Evolutionary conservation across 2,329 filamentous ascomycete genomes (phyloP).

Genomic region (Camillea tinctor): DNA sequence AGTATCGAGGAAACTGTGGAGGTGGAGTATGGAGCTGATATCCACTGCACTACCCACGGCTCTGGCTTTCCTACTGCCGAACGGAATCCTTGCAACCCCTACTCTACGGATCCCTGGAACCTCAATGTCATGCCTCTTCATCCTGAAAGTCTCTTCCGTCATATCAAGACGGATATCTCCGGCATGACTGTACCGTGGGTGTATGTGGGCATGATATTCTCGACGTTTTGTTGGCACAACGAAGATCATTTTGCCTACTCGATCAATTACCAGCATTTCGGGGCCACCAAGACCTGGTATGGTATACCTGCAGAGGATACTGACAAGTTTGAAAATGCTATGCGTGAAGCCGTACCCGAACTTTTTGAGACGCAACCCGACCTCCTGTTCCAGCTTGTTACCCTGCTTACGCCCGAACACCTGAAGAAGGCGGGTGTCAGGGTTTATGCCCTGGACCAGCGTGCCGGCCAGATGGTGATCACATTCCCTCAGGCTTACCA

Average conservation of each 20-base stretch:
- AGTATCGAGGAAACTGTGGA: slow-evolving; percentile 94
- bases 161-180: slow-evolving; percentile 97
- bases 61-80: slow-evolving; percentile 96
- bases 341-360: slow-evolving; percentile 93
- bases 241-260: slow-evolving; percentile 98
- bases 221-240: slow-evolving; percentile 99
- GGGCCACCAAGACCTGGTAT: slow-evolving; percentile 98
- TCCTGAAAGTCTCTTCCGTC: slow-evolving; percentile 87
- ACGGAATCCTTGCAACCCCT: slow-evolving; percentile 80
- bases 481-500: slow-evolving; percentile 98
- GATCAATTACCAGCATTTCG: slow-evolving; percentile 97
- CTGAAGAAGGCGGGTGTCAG: slow-evolving; percentile 88
- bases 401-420: slow-evolving; percentile 88
- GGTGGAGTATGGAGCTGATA: slow-evolving; percentile 96
- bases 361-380: slow-evolving; percentile 97
- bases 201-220: slow-evolving; percentile 99
- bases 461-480: slow-evolving; percentile 92
- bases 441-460: slow-evolving; percentile 93
- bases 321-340: slow-evolving; percentile 91
- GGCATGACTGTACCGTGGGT: slow-evolving; percentile 99
- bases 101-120: slow-evolving; percentile 92
- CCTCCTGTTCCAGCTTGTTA: slow-evolving; percentile 95
- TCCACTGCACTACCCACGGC: slow-evolving; percentile 96
- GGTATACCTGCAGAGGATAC: slow-evolving; percentile 93
- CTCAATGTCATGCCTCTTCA: slow-evolving; percentile 89